These are phyloP conservation scores for Porphyrellus cyaneotinctus DNA, from an alignment of 768 basidiomycete genomes.

Conservation along the genomic window DNA sequence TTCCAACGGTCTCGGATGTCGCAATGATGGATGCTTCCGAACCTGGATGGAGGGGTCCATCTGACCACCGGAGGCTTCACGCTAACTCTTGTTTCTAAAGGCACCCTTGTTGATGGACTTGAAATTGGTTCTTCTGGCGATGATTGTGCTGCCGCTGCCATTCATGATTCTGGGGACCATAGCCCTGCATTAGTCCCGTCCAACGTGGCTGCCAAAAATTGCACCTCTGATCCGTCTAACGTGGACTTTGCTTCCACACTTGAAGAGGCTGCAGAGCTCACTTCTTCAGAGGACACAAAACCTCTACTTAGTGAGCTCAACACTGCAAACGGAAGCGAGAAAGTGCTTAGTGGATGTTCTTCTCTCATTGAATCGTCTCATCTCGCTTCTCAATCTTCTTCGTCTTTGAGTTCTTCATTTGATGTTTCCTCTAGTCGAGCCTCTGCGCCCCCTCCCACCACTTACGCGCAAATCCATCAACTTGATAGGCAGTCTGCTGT, in stretches of 20 bases:
- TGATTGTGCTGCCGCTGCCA: slow-evolving; percentile 11
- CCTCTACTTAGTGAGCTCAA: slow-evolving; percentile 11
- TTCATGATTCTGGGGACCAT: slow-evolving; percentile 16
- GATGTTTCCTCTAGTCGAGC: slow-evolving; percentile 47
- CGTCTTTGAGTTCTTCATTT: slow-evolving; percentile 32
- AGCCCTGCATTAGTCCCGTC: slow-evolving; percentile 23
- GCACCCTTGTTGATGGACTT: slow-evolving; percentile 37
- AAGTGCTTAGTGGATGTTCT: slow-evolving; percentile 15
- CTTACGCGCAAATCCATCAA: slow-evolving; percentile 38
- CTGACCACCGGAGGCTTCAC: slow-evolving; percentile 40
- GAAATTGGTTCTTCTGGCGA: slow-evolving; percentile 33
- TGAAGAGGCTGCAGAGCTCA: slow-evolving; percentile 18
- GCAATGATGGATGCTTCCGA: slow-evolving; percentile 46
- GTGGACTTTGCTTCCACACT: slow-evolving; percentile 16
- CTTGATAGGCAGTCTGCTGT: slow-evolving; percentile 44
- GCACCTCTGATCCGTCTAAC: slow-evolving; percentile 12
- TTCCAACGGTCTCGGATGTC: slow-evolving; percentile 31
- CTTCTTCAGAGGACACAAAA: slow-evolving; percentile 21
- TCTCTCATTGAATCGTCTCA: slow-evolving; percentile 31
- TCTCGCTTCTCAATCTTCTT: slow-evolving; percentile 30
- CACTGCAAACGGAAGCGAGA: slow-evolving; percentile 20
- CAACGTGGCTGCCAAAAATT: slow-evolving; percentile 15
- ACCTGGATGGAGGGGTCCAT: slow-evolving; percentile 40
- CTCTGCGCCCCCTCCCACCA: slow-evolving; percentile 29
- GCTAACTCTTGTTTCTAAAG: slow-evolving; percentile 51